Evolutionary conservation across 805 yeast genomes (phyloP), one percentile per base, ranked within the genome.

Genomic region (Cyberlindnera xylosilytica): DNA sequence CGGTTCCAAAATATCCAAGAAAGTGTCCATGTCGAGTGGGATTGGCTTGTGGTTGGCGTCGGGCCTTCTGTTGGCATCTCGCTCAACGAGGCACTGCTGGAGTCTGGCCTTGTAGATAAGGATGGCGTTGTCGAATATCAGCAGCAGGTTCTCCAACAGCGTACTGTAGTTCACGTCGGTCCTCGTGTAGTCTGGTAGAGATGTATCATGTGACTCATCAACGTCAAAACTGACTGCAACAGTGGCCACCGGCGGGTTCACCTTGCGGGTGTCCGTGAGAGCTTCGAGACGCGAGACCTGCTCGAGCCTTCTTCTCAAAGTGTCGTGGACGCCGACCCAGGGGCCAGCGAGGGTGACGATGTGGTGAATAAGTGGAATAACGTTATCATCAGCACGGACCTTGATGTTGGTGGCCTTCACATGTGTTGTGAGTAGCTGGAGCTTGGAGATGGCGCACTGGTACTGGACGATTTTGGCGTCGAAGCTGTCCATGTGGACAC

Each of bases 381-480:
- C 23, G 4, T 34, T 39, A 11, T 17, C 36, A 16, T 32, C 27
- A 6, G 53, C n/a, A 12, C 49, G 46, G 20, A 44, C 32, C 29
- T 45, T 53, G 37, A 52, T 53, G 28, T 27, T 37, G 16, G 47
- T 30, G 10, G 54, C 53, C 34, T 50, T 58, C n/a, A 74, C 51
- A 19, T 67, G 56, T 15, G 66, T 58, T 4, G 63, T 45, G 35
- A 74, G 57, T 26, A 61, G 60, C 28, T 64, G 64, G 20, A 80
- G 53, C 53, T 79, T 80, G 42, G 62, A 56, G 3, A 73, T 63
- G 9, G 79, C 75, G 51, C 77, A 77, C 42, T 71, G 73, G 58
- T 74, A 83, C 56, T 83, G 86, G 4, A 82, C 59, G 18, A 79
- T 66, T 46, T 73, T 73, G 12, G 79, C 76, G 49, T 81, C 88